A percentile compares a stretch with the other conserved stretches of the same genome.
phyloP scores from a whole-genome alignment of 129 eudicot species.

The Pulicaria dysenterica region DNA sequence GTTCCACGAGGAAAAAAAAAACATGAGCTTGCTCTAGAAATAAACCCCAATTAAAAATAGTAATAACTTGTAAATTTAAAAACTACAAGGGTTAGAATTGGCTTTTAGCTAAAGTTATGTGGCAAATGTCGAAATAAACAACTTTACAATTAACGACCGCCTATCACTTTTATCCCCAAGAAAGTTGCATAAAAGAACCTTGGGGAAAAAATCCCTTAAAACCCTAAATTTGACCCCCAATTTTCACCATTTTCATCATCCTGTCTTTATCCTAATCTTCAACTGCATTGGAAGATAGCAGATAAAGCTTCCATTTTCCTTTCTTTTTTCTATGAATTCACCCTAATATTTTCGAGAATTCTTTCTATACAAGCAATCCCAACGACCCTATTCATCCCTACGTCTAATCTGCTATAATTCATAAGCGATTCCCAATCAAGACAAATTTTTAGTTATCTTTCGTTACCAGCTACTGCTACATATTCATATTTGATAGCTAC shows the following conservation, averaged over 20 bases:
- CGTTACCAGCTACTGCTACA: neutral
- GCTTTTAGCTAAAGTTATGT: neutral
- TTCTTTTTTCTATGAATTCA: constrained; percentile 10
- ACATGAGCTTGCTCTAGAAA: too few species aligned
- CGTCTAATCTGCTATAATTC: constrained; percentile 25
- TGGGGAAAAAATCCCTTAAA: constrained; percentile 12
- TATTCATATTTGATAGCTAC: constrained; percentile 1
- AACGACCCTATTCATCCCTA: constrained; percentile 24
- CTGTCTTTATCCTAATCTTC: constrained; percentile 42
- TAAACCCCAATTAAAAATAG: too few species aligned
- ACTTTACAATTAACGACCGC: constrained; percentile 10
- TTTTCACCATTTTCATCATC: constrained; percentile 34
- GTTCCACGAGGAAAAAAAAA: too few species aligned
- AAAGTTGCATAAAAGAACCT: neutral
- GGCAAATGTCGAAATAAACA: constrained; percentile 1
- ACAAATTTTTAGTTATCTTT: neutral
- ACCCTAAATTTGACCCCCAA: constrained; percentile 38
- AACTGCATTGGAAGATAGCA: constrained; percentile 37
- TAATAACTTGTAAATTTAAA: too few species aligned
- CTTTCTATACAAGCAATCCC: constrained; percentile 18
- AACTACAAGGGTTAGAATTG: neutral
- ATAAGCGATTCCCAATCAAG: constrained; percentile 4
- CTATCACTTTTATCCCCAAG: constrained; percentile 27
- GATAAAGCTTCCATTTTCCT: constrained; percentile 21
- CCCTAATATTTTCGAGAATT: neutral